These are phyloP conservation scores for Stentor roeselii DNA, from an alignment of 73 alveolate species.

Conservation along the genomic window DNA sequence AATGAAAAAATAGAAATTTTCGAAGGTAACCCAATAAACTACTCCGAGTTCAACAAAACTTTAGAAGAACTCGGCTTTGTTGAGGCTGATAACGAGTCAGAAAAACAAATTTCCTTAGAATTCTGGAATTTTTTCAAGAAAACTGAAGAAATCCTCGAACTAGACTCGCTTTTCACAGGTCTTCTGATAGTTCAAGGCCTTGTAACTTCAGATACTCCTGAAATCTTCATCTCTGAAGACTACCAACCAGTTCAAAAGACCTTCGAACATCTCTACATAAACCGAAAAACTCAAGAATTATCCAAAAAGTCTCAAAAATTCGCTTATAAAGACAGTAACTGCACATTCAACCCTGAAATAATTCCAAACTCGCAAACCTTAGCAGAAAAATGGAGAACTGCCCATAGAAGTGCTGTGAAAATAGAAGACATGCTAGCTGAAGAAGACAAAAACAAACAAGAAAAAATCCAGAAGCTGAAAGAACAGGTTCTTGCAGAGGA, in stretches of 20 bases:
- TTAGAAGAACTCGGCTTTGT: not conserved
- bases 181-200: not conserved
- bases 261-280: not conserved
- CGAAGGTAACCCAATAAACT: not conserved
- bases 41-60: not conserved
- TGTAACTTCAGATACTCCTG: not conserved
- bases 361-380: not conserved
- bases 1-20: not conserved
- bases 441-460: not conserved
- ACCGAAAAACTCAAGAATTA: not conserved
- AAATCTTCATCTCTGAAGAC: not conserved
- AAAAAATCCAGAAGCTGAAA: not conserved
- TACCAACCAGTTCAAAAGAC: no score
- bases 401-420: not conserved
- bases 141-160: not conserved
- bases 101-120: not conserved
- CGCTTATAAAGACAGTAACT: not conserved
- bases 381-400: constrained; percentile 3
- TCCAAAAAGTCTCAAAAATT: not conserved
- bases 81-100: not conserved
- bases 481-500: not conserved
- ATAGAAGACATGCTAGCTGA: not conserved
- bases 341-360: not conserved
- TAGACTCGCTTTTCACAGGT: not conserved
- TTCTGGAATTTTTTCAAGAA: no score